phyloP scores from a whole-genome alignment of 495 filamentous ascomycete species.

The Neurospora africana region DNA sequence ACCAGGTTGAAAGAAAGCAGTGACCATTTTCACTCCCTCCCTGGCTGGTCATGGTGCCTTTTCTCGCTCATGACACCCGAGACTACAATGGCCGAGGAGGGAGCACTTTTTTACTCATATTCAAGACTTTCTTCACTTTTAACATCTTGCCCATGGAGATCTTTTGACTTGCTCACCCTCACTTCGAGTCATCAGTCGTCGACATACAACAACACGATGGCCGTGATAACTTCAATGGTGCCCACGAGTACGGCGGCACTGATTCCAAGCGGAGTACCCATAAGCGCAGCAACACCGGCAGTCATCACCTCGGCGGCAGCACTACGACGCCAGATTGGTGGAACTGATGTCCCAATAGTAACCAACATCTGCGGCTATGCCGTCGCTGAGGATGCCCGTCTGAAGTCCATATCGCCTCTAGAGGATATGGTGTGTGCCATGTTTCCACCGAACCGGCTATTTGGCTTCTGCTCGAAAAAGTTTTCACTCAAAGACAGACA shows the following conservation, averaged over 20 bases:
- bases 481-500: background rate
- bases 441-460: background rate
- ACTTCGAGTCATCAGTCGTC: background rate
- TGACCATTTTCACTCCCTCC: background rate
- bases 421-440: background rate
- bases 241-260: background rate
- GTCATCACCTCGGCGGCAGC: background rate
- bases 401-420: background rate
- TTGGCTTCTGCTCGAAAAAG: background rate
- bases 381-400: background rate
- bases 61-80: background rate
- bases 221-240: background rate
- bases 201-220: background rate
- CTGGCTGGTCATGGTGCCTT: background rate
- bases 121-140: background rate
- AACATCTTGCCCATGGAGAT: background rate
- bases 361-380: background rate
- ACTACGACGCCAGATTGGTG: background rate
- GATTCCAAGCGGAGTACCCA: background rate
- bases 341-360: background rate
- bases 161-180: background rate
- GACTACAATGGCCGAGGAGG: background rate
- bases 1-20: background rate
- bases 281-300: background rate
- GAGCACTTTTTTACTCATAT: background rate